Base-by-base conservation (phyloP, 768 basidiomycete species). In the Termitomyces sp. region DNA sequence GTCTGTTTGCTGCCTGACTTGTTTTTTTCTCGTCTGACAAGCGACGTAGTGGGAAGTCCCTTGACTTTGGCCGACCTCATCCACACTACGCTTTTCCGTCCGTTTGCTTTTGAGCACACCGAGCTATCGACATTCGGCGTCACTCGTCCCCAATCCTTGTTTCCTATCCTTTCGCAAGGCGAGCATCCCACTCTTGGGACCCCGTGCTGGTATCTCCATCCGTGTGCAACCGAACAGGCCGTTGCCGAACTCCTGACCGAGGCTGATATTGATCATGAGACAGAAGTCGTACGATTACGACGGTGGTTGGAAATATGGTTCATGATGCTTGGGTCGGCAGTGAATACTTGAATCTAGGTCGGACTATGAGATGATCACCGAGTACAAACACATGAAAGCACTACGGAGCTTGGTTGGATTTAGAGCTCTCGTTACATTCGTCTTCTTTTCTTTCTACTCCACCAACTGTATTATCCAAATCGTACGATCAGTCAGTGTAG, bases 201-300 rank as follows among this genome's bases (percentile, higher is more conserved):
- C 2, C 84, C 86, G 9, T 85, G 82, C 53, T 96, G 91, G 91
- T 91, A 85, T 64, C 73, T 96, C 38, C 93, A 96, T 66, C 93
- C 93, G 10, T 96, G 93, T 66, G 84, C 90, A 66, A 88, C 85
- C 3, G 76, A 77, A 10, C 69, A 68, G 34, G 81, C 83, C 1
- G 81, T 96, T 1, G 71, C 73, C 22, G 93, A 95, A 69, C 71
- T 96, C 21, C 66, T 93, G 70, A 60, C 64, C 21, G 87, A 83
- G 58, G 67, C 74, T 11, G 65, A 66, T 14, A 7, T n/a, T 2
- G 11, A 28, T 28, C 24, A 26, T n/a, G 49, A 50, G 19, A 62
- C 1, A 35, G 66, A 65, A 55, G 70, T 67, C 15, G 62, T 61
- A 48, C 57, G 65, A 45, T 57, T 69, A 47, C 61, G 71, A 26